Percentiles rank a stretch among this genome's conserved stretches.
These are phyloP conservation scores for Symbiodinium pilosum DNA, from an alignment of 73 alveolate species.

Conservation along the genomic window DNA sequence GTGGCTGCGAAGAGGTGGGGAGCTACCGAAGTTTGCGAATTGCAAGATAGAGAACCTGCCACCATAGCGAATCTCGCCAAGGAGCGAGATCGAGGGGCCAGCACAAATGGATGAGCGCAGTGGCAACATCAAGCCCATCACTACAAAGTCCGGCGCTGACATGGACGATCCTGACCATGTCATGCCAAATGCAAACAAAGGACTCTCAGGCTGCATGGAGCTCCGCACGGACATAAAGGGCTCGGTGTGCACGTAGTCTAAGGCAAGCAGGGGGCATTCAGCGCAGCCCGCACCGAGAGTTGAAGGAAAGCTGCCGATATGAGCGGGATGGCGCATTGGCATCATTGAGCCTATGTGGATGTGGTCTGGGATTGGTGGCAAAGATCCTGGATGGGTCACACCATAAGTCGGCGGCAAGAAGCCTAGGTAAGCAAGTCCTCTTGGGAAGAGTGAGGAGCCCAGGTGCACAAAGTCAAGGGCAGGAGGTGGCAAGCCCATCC, in stretches of 20 bases:
- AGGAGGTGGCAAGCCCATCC: background rate
- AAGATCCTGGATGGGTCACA: background rate
- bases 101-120: background rate
- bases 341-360: background rate
- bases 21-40: constrained; percentile 76
- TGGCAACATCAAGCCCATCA: constrained; percentile 7
- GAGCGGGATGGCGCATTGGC: background rate
- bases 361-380: constrained; percentile 40
- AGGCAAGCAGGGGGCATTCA: background rate
- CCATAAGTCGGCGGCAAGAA: constrained; percentile 11
- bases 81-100: constrained; percentile 33
- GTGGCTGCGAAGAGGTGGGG: constrained; percentile 8
- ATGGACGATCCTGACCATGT: constrained; percentile 9
- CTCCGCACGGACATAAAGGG: background rate
- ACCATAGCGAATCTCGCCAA: constrained; percentile 82
- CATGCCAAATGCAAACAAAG: constrained; percentile 23
- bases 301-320: background rate
- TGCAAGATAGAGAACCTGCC: constrained; percentile 73
- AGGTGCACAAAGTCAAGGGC: constrained; percentile 57
- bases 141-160: constrained; percentile 42
- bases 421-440: constrained; percentile 11
- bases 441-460: background rate
- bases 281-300: background rate
- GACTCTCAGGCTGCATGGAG: background rate
- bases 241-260: constrained; percentile 32